Conservation (phyloP, 805 yeast genomes). For the Kluyveromyces starmeri region DNA sequence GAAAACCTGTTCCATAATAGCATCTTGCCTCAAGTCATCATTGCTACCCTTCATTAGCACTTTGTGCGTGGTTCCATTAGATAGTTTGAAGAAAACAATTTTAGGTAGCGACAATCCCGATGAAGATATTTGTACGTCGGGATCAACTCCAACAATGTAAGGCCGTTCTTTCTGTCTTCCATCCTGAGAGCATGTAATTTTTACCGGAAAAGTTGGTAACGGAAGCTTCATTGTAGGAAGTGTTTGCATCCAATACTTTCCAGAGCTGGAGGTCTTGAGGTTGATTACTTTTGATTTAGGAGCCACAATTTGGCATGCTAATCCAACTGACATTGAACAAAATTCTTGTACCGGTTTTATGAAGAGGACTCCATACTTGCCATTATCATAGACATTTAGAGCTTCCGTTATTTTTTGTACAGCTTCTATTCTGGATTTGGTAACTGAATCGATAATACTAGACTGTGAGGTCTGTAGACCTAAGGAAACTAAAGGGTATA, state of each 20-base stretch:
- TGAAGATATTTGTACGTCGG: slow-evolving; percentile 49
- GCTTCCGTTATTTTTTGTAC: slow-evolving; percentile 41
- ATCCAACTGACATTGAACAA: slow-evolving; percentile 39
- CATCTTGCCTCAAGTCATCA: slow-evolving; percentile 92
- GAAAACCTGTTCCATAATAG: slow-evolving; percentile 96
- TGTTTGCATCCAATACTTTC: slow-evolving; percentile 48
- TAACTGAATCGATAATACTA: slow-evolving; percentile 29
- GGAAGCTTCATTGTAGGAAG: slow-evolving; percentile 46
- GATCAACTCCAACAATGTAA: slow-evolving; percentile 36
- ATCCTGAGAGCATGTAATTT: slow-evolving; percentile 34
- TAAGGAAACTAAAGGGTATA: slow-evolving; percentile 55
- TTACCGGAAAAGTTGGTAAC: slow-evolving; percentile 51
- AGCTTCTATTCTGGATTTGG: slow-evolving; percentile 40
- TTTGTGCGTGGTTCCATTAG: slow-evolving; percentile 50
- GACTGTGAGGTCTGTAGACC: slow-evolving; percentile 35
- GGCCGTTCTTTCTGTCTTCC: slow-evolving; percentile 42
- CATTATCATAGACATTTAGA: slow-evolving; percentile 25
- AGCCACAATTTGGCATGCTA: slow-evolving; percentile 39
- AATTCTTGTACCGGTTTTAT: slow-evolving; percentile 41
- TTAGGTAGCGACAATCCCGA: slow-evolving; percentile 88
- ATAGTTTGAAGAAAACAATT: slow-evolving; percentile 45
- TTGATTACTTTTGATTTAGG: slow-evolving; percentile 14
- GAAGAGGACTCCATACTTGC: slow-evolving; percentile 22
- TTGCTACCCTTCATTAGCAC: slow-evolving; percentile 74
- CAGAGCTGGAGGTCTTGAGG: slow-evolving; percentile 31